Conservation (phyloP, 345 rosid species). For the Passiflora organensis region DNA sequence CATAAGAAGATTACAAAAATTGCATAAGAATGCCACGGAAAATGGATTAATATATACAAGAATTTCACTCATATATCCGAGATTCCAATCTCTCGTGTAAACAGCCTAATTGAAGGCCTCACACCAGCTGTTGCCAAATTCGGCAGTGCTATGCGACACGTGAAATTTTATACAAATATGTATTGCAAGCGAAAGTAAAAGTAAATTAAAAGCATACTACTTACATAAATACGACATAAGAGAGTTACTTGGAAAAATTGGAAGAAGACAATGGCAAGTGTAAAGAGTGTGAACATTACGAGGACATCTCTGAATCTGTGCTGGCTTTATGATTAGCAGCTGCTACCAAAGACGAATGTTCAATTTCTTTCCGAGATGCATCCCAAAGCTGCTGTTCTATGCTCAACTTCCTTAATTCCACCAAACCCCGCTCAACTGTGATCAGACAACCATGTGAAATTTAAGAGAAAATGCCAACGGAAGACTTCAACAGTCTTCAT, state of each 20-base stretch:
- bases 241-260: not conserved
- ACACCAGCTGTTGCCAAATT: not conserved
- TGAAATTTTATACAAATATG: not conserved
- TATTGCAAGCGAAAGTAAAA: conserved; percentile 7
- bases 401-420: conserved; percentile 77
- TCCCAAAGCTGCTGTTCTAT: conserved; percentile 92
- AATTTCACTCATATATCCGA: too few species aligned
- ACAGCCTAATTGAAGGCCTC: conserved; percentile 11
- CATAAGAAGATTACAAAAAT: too few species aligned
- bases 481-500: too few species aligned
- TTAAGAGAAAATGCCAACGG: not conserved
- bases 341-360: conserved; percentile 23
- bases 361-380: conserved; percentile 67
- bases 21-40: too few species aligned
- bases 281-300: not conserved
- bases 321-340: conserved; percentile 24
- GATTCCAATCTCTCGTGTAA: too few species aligned
- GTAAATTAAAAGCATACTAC: not conserved
- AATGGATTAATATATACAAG: too few species aligned
- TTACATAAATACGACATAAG: conserved; percentile 2
- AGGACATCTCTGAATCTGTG: conserved; percentile 21
- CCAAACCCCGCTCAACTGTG: conserved; percentile 72
- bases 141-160: too few species aligned
- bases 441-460: not conserved
- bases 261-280: not conserved